Base-by-base conservation (phyloP, 768 basidiomycete genomes). In the Rhodosporidiobolus odoratus region DNA sequence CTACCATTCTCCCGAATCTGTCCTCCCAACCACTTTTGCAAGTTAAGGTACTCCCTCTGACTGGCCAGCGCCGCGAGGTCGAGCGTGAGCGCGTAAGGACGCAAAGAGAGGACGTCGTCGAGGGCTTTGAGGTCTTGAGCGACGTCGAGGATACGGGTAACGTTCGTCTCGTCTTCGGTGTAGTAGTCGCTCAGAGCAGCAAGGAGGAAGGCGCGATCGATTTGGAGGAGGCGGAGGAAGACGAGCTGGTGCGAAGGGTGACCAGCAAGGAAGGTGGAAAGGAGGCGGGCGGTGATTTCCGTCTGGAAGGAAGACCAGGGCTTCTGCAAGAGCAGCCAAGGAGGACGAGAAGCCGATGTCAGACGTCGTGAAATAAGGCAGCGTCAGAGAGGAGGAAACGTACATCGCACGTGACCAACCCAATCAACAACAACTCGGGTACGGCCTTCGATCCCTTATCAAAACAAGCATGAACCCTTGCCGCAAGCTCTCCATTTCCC, bases 91-190 rank as follows among this genome's bases (percentile, higher is more conserved):
- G 58, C 66, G 69, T 92, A 92, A 3, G 92, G 69, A 21, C 68
- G 66, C 2, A 65, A 91, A 77, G 92, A 90, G 58, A 99, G 84
- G 30, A 99, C 83, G n/a, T 91, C 85, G 78, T 95, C 93, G 58
- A 98, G 84, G 71, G 96, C 93, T 90, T 95, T 94, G 67, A 97
- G 83, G 77, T 97, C 93, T 78, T 93, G 91, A 16, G 92, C 93
- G 35, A 97, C 90, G 77, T 99, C 96, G 60, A 98, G 82, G 57
- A 99, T 93, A 47, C 93, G 85, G 23, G 92, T 92, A 64, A 98
- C 91, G 78, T 98, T 96, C 64, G 93, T 84, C 48, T 91, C 90
- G 71, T 87, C 91, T 76, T 94, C 92, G 58, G 88, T 85, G 80
- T 98, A 96, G 78, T 92, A 94, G 72, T 92, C 91, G 38, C 89